Evolutionary conservation across 225 moss, liverwort and hornwort genomes (phyloP).

Genomic region (Bryum argenteum): DNA sequence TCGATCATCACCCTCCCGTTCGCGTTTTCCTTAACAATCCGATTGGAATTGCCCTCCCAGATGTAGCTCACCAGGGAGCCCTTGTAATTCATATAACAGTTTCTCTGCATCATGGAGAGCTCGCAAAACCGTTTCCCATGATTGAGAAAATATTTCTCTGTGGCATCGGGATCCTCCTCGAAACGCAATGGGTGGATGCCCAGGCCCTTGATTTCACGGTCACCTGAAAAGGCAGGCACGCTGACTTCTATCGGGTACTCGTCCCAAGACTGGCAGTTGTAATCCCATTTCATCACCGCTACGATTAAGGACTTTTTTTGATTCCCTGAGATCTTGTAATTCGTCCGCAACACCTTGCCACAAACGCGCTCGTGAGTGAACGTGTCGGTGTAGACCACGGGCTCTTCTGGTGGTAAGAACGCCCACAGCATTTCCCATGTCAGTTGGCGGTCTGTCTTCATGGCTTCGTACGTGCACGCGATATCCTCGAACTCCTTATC

Average conservation of each 20-base stretch:
- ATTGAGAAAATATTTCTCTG: background rate
- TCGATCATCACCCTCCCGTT: conserved; percentile 36
- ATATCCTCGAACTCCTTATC: conserved; percentile 24
- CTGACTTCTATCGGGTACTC: background rate
- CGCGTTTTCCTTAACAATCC: conserved; percentile 28
- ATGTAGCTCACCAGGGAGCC: background rate
- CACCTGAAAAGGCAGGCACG: background rate
- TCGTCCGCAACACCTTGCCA: background rate
- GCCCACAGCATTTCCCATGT: conserved; percentile 22
- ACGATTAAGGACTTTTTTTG: background rate
- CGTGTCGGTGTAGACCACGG: background rate
- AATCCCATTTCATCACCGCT: background rate
- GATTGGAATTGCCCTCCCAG: background rate
- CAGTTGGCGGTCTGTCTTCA: background rate
- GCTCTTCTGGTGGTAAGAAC: no score
- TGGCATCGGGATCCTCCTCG: background rate
- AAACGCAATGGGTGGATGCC: background rate
- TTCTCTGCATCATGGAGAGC: conserved; percentile 21
- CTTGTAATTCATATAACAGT: conserved; percentile 25
- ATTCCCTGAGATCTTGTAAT: background rate
- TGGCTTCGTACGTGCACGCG: background rate
- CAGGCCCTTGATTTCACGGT: background rate
- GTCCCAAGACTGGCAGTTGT: conserved; percentile 8
- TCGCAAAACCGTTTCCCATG: conserved; percentile 8
- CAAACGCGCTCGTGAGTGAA: background rate